A percentile compares a stretch with the other conserved stretches of the same genome.
phyloP scores from a whole-genome alignment of 2,329 filamentous ascomycete species.

The Arthrobotrys musiformis region DNA sequence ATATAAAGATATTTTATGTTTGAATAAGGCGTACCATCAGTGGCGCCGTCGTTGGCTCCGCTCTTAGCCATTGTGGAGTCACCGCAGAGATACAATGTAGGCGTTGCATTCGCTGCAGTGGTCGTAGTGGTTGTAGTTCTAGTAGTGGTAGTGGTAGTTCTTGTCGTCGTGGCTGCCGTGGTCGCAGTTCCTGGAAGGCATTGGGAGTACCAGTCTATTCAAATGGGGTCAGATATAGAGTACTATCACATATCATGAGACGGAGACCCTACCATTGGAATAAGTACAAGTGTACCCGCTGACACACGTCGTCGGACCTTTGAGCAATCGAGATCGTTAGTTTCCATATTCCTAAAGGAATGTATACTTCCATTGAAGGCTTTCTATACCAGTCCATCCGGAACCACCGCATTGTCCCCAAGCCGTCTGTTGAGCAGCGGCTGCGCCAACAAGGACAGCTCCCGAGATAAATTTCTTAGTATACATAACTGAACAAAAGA shows the following conservation, averaged over 20 bases:
- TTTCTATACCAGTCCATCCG: conserved; percentile 40
- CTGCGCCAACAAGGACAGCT: not conserved
- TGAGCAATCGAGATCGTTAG: not conserved
- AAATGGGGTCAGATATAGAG: not conserved
- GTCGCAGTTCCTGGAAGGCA: conserved; percentile 34
- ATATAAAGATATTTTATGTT: not conserved
- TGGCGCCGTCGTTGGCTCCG: conserved; percentile 41
- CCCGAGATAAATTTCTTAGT: conserved; percentile 19
- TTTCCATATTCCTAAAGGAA: too few species aligned
- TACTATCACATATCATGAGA: not conserved
- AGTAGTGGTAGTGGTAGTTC: conserved; percentile 10
- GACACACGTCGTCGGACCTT: conserved; percentile 35
- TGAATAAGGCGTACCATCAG: conserved; percentile 22
- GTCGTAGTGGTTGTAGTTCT: conserved; percentile 23
- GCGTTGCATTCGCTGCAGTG: conserved; percentile 25
- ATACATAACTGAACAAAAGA: conserved; percentile 12
- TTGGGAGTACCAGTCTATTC: conserved; percentile 43
- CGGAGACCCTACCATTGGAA: conserved; percentile 29
- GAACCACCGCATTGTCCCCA: conserved; percentile 50
- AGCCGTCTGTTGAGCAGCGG: conserved; percentile 34
- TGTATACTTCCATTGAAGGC: not conserved
- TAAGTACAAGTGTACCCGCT: conserved; percentile 42
- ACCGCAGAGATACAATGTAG: conserved; percentile 45
- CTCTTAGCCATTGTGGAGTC: conserved; percentile 52
- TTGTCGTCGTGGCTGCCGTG: conserved; percentile 1